A percentile compares a stretch with the other conserved stretches of the same genome.
phyloP scores from a whole-genome alignment of 2,329 filamentous ascomycete genomes.

The Hypoxylon sp. region DNA sequence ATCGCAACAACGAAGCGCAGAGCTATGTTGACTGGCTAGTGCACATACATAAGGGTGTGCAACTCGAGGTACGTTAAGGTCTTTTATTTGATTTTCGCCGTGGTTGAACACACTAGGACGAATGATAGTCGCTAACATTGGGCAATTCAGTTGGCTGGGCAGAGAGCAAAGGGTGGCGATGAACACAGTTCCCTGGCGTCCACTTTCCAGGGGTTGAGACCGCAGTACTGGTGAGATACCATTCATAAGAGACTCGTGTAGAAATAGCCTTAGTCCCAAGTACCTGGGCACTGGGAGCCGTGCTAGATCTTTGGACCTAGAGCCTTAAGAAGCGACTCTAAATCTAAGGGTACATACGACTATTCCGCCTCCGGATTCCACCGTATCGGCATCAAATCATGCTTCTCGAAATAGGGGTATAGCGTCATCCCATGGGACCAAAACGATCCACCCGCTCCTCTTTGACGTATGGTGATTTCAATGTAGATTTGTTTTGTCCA shows the following conservation, averaged over 20 bases:
- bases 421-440: constrained; percentile 15
- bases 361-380: constrained; percentile 19
- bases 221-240: constrained; percentile 68
- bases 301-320: constrained; percentile 37
- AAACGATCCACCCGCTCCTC: constrained; percentile 5
- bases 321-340: constrained; percentile 24
- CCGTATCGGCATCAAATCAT: constrained; percentile 37
- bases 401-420: constrained; percentile 24
- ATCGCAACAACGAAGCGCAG: constrained; percentile 96
- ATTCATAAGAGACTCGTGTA: constrained; percentile 22
- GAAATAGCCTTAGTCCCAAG: constrained; percentile 19
- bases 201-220: constrained; percentile 70
- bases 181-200: constrained; percentile 63
- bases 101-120: constrained; percentile 13
- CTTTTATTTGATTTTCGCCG: constrained; percentile 22
- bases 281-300: constrained; percentile 33
- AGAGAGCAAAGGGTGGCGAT: constrained; percentile 77
- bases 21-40: constrained; percentile 99
- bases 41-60: constrained; percentile 91
- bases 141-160: constrained; percentile 70
- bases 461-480: constrained; percentile 23
- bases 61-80: constrained; percentile 77
- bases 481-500: constrained; percentile 25
- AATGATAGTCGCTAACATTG: constrained; percentile 40
- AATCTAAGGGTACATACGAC: constrained; percentile 19